Base-by-base conservation (phyloP, 148 eudicot genomes). In the Polygonum aviculare region DNA sequence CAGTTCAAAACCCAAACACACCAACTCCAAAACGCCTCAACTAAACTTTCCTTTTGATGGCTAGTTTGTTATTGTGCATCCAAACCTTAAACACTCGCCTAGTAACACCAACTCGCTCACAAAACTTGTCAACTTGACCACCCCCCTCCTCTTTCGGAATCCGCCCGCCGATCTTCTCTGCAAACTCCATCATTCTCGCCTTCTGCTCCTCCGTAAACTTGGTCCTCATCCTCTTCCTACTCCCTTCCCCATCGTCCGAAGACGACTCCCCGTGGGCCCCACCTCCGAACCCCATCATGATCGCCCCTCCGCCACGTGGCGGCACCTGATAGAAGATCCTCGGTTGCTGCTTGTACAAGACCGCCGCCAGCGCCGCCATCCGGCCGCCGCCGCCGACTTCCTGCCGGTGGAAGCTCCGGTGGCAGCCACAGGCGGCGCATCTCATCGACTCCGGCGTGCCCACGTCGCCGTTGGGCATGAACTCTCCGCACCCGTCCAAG, bases 401-500 rank as follows among this genome's bases (percentile, higher is more conserved):
- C 77, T 79, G 78, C 7, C 94, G 77, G 87, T 93, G 98, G 75
- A 93, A 93, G 48, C 81, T 93, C 22, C 98, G 92, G 77, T 93
- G 98, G 76, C 98, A 93, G 45, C 83, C 88, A 49, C 98, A 93
- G 5, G 98, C 97, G 1, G 98, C 97, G 69, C 98, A 93, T 26
- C 84, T 77, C 7, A 93, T 59, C 55, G 83, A 77, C 62, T 73
- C 84, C 55, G 79, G 80, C n/a, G 87, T 82, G 22, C 82, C 89
- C 45, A 78, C 89, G 0, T 86, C 82, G 22, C 91, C 94, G 39
- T 76, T 72, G 1, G 97, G 97, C 94, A 91, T 90, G 80, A 93
- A 93, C 69, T 93, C 98, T 0, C 97, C 93, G 55, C 98, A 93
- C 0, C 98, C 98, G 70, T 93, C 98, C 0, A 87, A 76, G 57